Base-by-base conservation (phyloP, 1,284 basidiomycete genomes). In the Tilletia setariae region DNA sequence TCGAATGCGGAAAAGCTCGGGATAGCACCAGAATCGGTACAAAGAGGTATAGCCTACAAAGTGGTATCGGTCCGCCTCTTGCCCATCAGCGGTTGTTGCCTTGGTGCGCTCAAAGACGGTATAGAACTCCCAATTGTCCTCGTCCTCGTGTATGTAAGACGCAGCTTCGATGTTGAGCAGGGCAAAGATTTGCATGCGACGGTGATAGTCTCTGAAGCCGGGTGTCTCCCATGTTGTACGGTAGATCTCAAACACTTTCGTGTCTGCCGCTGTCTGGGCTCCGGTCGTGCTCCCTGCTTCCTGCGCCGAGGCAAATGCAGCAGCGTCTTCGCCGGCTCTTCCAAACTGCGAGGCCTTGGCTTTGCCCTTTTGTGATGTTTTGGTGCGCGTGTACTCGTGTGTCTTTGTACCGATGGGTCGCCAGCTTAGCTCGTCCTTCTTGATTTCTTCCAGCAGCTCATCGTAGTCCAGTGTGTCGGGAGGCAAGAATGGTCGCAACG, bases 131-230 rank as follows among this genome's bases (percentile, higher is more conserved):
- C 84, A 85, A 44, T 82, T 77, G 28, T 71, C 59, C 68, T 85
- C 84, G 21, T 84, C 83, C 67, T 84, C 85, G 72, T 91, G 88
- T 71, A 98, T 92, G 83, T 94, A 98, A 67, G 75, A 76, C 0
- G 80, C 80, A 7, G 89, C 96, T 82, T 98, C 95, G 79, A 98
- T 95, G 84, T 93, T 98, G 8, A 98, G 85, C 51, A 96, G 84
- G 68, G 96, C 92, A 81, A 97, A 97, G 66, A 97, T 83, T 84
- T 98, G 95, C 90, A 96, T 96, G 67, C 89, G 86, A n/a, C 90
- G 87, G 79, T 97, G 95, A 76, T 92, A 94, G 82, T 95, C 93
- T 76, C 87, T 87, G 84, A 97, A 98, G 2, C 93, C 94, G 3
- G 91, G 89, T 0, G 93, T 93, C 70, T 89, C 84, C 89, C 92